A percentile compares a stretch with the other conserved stretches of the same genome.
Conservation (phyloP, 2,329 filamentous ascomycete genomes). For the Piedraia hortae region DNA sequence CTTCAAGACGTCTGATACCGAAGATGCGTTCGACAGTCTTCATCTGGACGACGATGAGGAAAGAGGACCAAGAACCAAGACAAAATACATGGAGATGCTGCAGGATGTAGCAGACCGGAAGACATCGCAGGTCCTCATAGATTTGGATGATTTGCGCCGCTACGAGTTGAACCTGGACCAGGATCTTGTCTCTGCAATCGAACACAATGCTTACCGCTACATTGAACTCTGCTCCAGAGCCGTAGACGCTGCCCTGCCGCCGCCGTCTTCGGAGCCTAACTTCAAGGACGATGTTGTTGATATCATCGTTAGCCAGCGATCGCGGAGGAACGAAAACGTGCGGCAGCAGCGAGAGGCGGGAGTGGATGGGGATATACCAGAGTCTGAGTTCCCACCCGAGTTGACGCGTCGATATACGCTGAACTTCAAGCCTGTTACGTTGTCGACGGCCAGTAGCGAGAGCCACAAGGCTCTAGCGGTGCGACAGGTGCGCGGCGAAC, state of each 20-base stretch:
- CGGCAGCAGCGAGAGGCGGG: conserved; percentile 15
- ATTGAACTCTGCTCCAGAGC: conserved; percentile 74
- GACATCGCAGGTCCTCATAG: conserved; percentile 51
- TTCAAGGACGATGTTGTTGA: conserved; percentile 97
- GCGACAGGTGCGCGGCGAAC: conserved; percentile 71
- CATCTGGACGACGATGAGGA: conserved; percentile 76
- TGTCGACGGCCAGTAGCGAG: conserved; percentile 35
- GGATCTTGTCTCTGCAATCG: conserved; percentile 51
- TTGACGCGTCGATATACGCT: conserved; percentile 83
- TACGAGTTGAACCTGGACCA: conserved; percentile 48
- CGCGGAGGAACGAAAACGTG: conserved; percentile 58
- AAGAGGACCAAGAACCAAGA: conserved; percentile 26
- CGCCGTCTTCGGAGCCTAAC: conserved; percentile 49
- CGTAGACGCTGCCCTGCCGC: conserved; percentile 64
- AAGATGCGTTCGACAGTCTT: conserved; percentile 58
- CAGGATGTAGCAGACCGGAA: conserved; percentile 66
- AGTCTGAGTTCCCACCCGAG: conserved; percentile 69
- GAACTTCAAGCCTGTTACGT: conserved; percentile 79
- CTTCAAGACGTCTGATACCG: conserved; percentile 56
- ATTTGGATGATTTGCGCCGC: conserved; percentile 67
- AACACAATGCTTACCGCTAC: conserved; percentile 82
- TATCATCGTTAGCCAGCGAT: conserved; percentile 79
- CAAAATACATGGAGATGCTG: conserved; percentile 69
- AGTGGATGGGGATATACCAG: conserved; percentile 27
- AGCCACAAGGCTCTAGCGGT: conserved; percentile 50